These are phyloP conservation scores for Mycena belliarum DNA, from an alignment of 768 basidiomycete species.

Conservation along the genomic window DNA sequence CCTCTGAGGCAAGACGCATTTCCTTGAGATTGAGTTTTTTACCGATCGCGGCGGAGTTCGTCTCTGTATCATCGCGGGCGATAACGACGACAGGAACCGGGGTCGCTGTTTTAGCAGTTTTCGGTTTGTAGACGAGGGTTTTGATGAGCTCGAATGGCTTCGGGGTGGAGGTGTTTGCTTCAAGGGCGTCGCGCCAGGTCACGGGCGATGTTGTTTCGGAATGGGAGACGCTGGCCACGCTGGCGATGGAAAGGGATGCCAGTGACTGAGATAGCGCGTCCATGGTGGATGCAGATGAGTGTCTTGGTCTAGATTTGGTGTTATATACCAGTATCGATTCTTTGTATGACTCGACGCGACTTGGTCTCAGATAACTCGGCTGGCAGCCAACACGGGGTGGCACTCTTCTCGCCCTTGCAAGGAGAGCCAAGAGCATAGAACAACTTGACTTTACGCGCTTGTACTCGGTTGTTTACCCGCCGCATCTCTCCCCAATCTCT, in stretches of 20 bases:
- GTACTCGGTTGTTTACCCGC: background rate
- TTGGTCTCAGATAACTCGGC: slow-evolving; percentile 26
- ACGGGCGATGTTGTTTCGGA: slow-evolving; percentile 65
- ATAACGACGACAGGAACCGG: slow-evolving; percentile 87
- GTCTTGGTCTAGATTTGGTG: slow-evolving; percentile 12
- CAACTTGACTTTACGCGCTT: background rate
- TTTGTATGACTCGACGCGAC: slow-evolving; percentile 38
- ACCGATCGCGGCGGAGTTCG: slow-evolving; percentile 71
- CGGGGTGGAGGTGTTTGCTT: slow-evolving; percentile 47
- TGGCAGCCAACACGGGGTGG: background rate
- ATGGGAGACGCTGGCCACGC: slow-evolving; percentile 57
- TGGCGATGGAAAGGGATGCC: slow-evolving; percentile 54
- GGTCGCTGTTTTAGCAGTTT: slow-evolving; percentile 86
- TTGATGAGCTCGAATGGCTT: slow-evolving; percentile 72
- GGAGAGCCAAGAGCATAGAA: background rate
- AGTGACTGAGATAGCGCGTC: slow-evolving; percentile 45
- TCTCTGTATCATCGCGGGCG: slow-evolving; percentile 83
- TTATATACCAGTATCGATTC: slow-evolving; percentile 25
- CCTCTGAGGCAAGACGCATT: slow-evolving; percentile 80
- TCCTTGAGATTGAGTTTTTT: slow-evolving; percentile 87
- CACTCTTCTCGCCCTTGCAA: background rate
- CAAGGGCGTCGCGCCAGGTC: slow-evolving; percentile 75
- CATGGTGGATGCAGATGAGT: slow-evolving; percentile 28
- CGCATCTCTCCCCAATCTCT: background rate
- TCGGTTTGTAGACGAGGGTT: slow-evolving; percentile 93